These are phyloP conservation scores for Trichoderma koningiopsis DNA, from an alignment of 2,329 filamentous ascomycete genomes.

Conservation along the genomic window DNA sequence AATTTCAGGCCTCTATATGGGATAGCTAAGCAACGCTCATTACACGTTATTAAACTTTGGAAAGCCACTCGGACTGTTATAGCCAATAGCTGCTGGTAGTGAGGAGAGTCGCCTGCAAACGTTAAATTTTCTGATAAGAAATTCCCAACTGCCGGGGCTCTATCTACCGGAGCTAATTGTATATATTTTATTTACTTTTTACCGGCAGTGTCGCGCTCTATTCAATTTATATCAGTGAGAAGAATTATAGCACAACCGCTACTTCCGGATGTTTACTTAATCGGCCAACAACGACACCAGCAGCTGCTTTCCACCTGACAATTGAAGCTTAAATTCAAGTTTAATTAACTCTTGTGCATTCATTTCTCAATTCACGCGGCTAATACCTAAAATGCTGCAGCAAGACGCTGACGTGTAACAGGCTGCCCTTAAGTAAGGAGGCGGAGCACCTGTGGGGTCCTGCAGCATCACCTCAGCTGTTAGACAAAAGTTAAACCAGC, in stretches of 20 bases:
- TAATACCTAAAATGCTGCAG: background rate
- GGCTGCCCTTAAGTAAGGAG: background rate
- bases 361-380: background rate
- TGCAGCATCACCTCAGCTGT: constrained; percentile 2
- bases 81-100: background rate
- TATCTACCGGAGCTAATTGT: background rate
- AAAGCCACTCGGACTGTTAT: constrained; percentile 5
- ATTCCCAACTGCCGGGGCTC: background rate
- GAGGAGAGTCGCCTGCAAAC: background rate
- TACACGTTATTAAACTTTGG: background rate
- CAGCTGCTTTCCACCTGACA: background rate
- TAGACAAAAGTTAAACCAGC: background rate
- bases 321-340: background rate
- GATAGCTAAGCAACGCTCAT: background rate
- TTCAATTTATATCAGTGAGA: background rate
- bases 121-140: background rate
- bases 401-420: background rate
- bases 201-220: background rate
- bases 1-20: background rate
- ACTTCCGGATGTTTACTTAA: background rate
- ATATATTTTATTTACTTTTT: background rate
- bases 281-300: background rate
- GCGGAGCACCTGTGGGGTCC: constrained; percentile 20
- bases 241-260: background rate
- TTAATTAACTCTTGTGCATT: background rate